Evolutionary conservation across 805 yeast genomes (phyloP), one percentile per base, ranked within the genome.

Genomic region (Ogataea pignaliae): DNA sequence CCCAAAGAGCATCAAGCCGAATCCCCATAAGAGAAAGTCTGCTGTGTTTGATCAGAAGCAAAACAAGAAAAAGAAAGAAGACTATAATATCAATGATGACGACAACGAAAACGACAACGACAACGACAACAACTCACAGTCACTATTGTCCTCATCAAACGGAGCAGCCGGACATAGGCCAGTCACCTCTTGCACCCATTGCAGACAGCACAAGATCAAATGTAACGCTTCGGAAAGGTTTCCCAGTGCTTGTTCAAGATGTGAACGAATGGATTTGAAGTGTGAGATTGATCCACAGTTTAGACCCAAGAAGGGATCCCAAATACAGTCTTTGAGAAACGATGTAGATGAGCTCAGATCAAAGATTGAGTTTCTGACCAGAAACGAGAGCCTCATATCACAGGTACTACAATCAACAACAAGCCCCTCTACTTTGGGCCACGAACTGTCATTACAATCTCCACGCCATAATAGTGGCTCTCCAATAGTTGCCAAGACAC

Each of bases 201-300:
- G 97, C 60, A 78, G 97, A 41, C 97, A 90, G 60, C 97, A 89
- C 63, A 90, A 90, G 64, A 88, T 90, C 62, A 85, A 85, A 60
- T 90, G 97, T 65, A 88, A 90, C 60, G 97, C 97, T 1, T 77
- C 88, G 3, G 90, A 85, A 17, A 79, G 83, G 50, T 85, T 76
- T 52, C 97, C 97, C 0, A 69, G 71, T 7, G 85, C 96, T 0
- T 90, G 97, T 62, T 76, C 84, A 14, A 66, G 96, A 47, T 90
- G 97, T 66, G 83, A 79, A 42, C 73, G 85, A 57, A 84, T 86
- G 86, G 83, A 80, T 2, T 69, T 88, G 33, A 75, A 73, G 45
- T 90, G 97, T 68, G 91, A 85, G 54, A 86, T 90, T 18, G 96
- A 90, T 64, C 97, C 97, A 1, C 83, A 83, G 54, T 90, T 88